Conservation (phyloP, 1,139 yeast genomes). For the Zygosaccharomyces sapae region DNA sequence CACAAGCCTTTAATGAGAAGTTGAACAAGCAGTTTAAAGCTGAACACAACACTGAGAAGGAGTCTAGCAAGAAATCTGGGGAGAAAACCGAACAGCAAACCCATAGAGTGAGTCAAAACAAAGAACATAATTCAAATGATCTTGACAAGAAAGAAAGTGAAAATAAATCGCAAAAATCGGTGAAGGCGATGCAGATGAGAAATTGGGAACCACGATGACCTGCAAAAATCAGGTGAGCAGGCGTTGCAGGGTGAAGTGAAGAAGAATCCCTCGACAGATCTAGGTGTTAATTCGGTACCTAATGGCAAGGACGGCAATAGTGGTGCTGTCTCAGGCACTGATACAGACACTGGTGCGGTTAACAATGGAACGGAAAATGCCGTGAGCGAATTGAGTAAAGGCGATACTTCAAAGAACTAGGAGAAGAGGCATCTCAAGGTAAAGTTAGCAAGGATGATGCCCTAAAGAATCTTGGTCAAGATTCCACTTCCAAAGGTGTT, state of each 20-base stretch:
- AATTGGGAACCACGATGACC: background rate
- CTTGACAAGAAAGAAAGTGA: too few species aligned
- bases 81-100: conserved; percentile 10
- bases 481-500: background rate
- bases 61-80: background rate
- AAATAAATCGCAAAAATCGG: background rate
- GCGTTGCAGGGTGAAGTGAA: background rate
- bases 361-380: too few species aligned
- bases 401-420: background rate
- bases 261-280: background rate
- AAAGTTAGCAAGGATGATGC: background rate
- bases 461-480: background rate
- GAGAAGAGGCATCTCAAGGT: background rate
- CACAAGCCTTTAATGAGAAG: conserved; percentile 19
- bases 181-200: background rate
- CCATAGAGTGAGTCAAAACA: background rate
- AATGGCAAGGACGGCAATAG: background rate
- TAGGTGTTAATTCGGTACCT: background rate
- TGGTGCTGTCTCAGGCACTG: background rate
- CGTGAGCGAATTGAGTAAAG: background rate
- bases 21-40: conserved; percentile 18
- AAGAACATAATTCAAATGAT: too few species aligned
- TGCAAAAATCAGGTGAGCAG: background rate
- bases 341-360: too few species aligned
- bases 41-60: conserved; percentile 2